Evolutionary conservation across 2,329 filamentous ascomycete genomes (phyloP).

Genomic region (Onygenales sp.): DNA sequence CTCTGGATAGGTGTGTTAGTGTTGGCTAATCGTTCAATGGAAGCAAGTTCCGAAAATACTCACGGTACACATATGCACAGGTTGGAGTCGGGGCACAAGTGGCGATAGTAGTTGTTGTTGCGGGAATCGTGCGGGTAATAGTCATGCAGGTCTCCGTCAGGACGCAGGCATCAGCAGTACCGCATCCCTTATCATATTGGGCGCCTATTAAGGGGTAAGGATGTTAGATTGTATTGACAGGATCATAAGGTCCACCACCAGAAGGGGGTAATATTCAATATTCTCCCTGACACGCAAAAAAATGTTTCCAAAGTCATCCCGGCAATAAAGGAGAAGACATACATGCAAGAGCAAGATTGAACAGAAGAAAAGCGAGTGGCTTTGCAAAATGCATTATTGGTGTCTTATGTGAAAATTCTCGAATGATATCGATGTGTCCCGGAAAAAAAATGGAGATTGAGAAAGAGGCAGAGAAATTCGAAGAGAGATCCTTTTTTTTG

Average conservation of each 20-base stretch:
- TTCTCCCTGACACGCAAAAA: background rate
- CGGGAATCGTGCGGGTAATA: background rate
- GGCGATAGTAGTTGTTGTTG: background rate
- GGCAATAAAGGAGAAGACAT: background rate
- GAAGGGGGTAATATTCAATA: background rate
- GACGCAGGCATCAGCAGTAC: background rate
- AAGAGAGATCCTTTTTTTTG: no score
- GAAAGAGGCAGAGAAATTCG: no score
- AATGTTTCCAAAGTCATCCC: background rate
- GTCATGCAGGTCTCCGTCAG: background rate
- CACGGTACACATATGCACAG: background rate
- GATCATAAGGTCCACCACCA: no score
- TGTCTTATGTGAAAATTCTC: background rate
- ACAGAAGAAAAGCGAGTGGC: background rate
- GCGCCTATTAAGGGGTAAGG: no score
- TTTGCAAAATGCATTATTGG: background rate
- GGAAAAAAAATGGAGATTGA: no score
- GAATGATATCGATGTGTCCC: background rate
- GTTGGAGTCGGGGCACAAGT: slow-evolving; percentile 1
- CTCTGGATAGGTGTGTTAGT: background rate
- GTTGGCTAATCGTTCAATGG: background rate
- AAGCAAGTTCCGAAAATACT: background rate
- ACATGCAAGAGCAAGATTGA: background rate
- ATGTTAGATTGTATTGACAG: no score
- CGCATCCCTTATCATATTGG: background rate